phyloP scores from a whole-genome alignment of 768 basidiomycete species.

The Termitomyces sp. region DNA sequence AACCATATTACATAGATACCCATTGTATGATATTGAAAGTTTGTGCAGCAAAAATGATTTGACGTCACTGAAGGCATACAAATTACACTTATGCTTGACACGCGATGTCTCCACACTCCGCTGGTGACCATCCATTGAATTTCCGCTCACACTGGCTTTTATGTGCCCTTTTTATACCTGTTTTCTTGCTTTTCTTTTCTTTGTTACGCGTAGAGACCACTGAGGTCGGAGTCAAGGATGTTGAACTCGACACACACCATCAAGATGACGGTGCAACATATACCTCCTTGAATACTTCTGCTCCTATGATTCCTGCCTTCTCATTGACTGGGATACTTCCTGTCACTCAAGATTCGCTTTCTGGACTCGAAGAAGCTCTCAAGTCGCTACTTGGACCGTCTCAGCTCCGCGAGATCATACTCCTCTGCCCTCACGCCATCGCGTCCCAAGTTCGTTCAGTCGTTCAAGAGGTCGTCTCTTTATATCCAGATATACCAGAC shows the following conservation, averaged over 20 bases:
- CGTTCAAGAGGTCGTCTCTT: constrained; percentile 27
- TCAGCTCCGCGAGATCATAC: constrained; percentile 37
- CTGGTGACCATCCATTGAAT: background rate
- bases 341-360: constrained; percentile 29
- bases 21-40: background rate
- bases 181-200: constrained; percentile 1
- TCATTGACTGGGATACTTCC: constrained; percentile 47
- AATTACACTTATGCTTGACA: background rate
- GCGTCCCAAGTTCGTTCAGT: constrained; percentile 25
- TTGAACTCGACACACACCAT: constrained; percentile 1
- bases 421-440: constrained; percentile 37
- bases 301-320: constrained; percentile 13
- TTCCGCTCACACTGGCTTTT: constrained; percentile 4
- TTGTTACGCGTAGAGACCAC: background rate
- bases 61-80: too few species aligned
- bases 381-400: constrained; percentile 30
- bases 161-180: constrained; percentile 4
- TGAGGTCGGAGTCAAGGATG: background rate
- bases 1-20: background rate
- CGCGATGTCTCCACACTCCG: background rate
- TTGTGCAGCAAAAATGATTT: background rate
- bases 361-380: constrained; percentile 27
- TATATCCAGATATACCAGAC: constrained; percentile 31
- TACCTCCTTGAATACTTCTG: constrained; percentile 1
- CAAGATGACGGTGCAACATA: constrained; percentile 5